Conservation (phyloP, 2,329 filamentous ascomycete genomes). For the Neonectria ditissima region DNA sequence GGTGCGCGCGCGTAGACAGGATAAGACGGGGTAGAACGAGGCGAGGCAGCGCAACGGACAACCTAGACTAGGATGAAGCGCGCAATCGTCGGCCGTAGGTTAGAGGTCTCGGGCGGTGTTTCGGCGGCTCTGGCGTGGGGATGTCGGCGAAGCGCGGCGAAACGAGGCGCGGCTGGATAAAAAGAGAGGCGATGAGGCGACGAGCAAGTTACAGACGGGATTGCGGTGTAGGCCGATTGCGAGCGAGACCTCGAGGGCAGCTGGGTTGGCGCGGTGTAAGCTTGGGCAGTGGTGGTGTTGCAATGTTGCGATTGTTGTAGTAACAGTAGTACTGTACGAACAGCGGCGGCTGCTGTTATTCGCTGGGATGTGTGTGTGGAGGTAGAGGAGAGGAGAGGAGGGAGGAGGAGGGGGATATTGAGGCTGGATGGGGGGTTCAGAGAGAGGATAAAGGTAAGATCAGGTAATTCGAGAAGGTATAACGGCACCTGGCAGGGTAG, state of each 20-base stretch:
- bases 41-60: not conserved
- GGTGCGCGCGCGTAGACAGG: not conserved
- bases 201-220: constrained; percentile 1
- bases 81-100: constrained; percentile 7
- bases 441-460: constrained; percentile 35
- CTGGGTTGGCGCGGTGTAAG: constrained; percentile 20
- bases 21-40: not conserved
- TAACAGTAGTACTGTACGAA: constrained; percentile 12
- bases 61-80: not conserved
- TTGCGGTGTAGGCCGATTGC: constrained; percentile 4
- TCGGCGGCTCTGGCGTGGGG: constrained; percentile 17
- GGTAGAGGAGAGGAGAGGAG: constrained; percentile 27
- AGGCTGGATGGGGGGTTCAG: constrained; percentile 31
- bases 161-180: not conserved
- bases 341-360: constrained; percentile 29
- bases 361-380: constrained; percentile 31
- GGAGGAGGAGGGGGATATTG: constrained; percentile 21
- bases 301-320: constrained; percentile 23
- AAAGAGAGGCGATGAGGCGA: not conserved
- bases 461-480: constrained; percentile 27
- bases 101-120: constrained; percentile 8
- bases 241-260: constrained; percentile 6
- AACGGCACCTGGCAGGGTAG: constrained; percentile 8
- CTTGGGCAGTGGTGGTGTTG: constrained; percentile 14
- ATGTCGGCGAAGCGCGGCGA: constrained; percentile 14